phyloP scores from a whole-genome alignment of 352 stramenopile species.

The Phytophthora cryptogea region DNA sequence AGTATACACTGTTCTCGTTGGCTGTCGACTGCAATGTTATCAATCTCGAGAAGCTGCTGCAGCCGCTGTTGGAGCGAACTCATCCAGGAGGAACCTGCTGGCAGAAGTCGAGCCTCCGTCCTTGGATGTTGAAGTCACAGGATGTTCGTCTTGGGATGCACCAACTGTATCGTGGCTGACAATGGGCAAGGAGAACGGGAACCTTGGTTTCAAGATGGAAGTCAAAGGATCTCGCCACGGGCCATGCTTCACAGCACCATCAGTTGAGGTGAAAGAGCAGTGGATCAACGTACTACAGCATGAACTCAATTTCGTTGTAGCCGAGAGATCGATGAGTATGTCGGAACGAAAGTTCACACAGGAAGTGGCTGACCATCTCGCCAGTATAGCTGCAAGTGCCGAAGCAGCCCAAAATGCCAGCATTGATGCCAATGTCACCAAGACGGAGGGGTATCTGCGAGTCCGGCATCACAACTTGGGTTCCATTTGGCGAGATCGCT shows the following conservation, averaged over 20 bases:
- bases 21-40: conserved; percentile 38
- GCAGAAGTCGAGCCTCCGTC: conserved; percentile 16
- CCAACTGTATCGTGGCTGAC: conserved; percentile 25
- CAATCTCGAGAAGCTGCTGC: conserved; percentile 24
- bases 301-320: conserved; percentile 62
- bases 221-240: conserved; percentile 19
- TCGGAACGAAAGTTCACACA: conserved; percentile 57
- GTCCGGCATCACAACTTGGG: conserved; percentile 53
- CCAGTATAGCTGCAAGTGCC: conserved; percentile 11
- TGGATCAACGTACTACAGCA: conserved; percentile 66
- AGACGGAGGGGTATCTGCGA: conserved; percentile 46
- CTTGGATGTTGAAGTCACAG: conserved; percentile 45
- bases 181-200: conserved; percentile 34
- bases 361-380: conserved; percentile 49
- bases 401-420: neutral
- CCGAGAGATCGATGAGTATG: conserved; percentile 63
- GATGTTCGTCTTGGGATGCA: conserved; percentile 50
- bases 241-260: conserved; percentile 47
- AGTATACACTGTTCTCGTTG: conserved; percentile 48
- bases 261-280: conserved; percentile 36
- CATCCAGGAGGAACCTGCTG: conserved; percentile 5
- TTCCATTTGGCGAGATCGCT: conserved; percentile 58
- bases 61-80: neutral
- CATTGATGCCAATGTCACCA: neutral
- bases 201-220: conserved; percentile 47